Base-by-base conservation (phyloP, 176 grass and related monocot genomes). In the Guadua angustifolia region DNA sequence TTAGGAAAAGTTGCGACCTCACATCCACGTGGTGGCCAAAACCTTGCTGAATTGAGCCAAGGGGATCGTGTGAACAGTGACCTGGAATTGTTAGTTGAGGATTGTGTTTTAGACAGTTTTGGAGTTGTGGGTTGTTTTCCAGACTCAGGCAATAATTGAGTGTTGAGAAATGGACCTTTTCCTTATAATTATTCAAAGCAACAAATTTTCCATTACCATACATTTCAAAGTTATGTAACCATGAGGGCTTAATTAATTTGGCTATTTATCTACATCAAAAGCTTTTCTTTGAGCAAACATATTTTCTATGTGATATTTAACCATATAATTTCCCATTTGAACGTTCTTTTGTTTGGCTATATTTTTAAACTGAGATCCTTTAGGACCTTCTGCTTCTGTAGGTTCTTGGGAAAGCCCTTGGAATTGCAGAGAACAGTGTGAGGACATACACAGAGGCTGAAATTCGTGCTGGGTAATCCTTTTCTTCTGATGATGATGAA, bases 401-500 rank as follows among this genome's bases (percentile, higher is more conserved):
- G 95, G 83, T 84, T 82, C 85, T 98, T 72, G 95, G 95, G 74
- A 91, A 91, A 78, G 89, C 92, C 60, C 92, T 98, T 83, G 95
- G 92, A 95, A 93, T 98, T 75, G 87, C 91, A 85, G 92, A 95
- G 73, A 94, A 93, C 87, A 98, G 79, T 86, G 86, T 95, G 32
- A 98, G 84, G 75, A 98, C 95, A 51, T 98, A 93, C 55, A 90
- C 95, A 32, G 95, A 98, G 86, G 95, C 95, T 76, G 95, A 98
- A 94, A 98, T 98, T 84, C 95, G 95, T 83, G 79, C 95, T 80
- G 87, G 95, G 95, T 98, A 98, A 82, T 66, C 45, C 45, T 38
- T 77, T 74, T 80, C 65, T 66, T 39, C 7, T 56, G 29, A 29
- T 29, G 29, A 29, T 9, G 16, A 15, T 40, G 29, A 78, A 59